Conservation (phyloP, 2,329 filamentous ascomycete genomes). For the Fusarium sp. region DNA sequence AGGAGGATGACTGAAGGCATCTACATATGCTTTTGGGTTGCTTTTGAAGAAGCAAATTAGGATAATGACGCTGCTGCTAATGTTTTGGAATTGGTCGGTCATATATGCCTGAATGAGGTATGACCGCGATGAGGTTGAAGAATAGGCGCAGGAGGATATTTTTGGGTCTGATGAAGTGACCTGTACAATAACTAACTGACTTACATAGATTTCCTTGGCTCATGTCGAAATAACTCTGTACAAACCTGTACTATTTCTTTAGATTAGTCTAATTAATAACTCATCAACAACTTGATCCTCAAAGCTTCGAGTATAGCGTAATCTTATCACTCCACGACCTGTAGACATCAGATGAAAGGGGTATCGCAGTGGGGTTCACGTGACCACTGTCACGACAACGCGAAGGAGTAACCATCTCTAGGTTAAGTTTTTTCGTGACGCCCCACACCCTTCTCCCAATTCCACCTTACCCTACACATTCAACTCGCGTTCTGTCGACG, state of each 20-base stretch:
- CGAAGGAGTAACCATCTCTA: slow-evolving; percentile 20
- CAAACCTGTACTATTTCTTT: slow-evolving; percentile 26
- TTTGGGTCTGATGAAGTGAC: slow-evolving; percentile 28
- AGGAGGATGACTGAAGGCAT: slow-evolving; percentile 47
- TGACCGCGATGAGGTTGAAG: slow-evolving; percentile 10
- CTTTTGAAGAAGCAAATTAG: not conserved
- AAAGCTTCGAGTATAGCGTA: not conserved
- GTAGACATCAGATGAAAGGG: not conserved
- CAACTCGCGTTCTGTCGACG: slow-evolving; percentile 27
- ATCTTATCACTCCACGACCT: not conserved
- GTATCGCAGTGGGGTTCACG: slow-evolving; percentile 32
- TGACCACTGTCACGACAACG: slow-evolving; percentile 26
- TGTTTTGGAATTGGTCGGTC: not conserved
- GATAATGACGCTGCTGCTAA: slow-evolving; percentile 11
- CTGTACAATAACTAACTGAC: slow-evolving; percentile 38
- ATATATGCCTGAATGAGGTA: slow-evolving; percentile 7
- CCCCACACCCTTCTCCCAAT: slow-evolving; percentile 44
- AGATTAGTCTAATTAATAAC: slow-evolving; percentile 15
- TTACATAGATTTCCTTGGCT: slow-evolving; percentile 41
- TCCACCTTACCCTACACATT: slow-evolving; percentile 46
- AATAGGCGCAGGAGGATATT: slow-evolving; percentile 18
- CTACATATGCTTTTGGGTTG: not conserved
- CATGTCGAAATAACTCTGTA: slow-evolving; percentile 36
- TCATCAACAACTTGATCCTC: not conserved
- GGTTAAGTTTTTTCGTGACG: slow-evolving; percentile 47